These are phyloP conservation scores for Melastoma candidum DNA, from an alignment of 441 rosid species.

Conservation along the genomic window DNA sequence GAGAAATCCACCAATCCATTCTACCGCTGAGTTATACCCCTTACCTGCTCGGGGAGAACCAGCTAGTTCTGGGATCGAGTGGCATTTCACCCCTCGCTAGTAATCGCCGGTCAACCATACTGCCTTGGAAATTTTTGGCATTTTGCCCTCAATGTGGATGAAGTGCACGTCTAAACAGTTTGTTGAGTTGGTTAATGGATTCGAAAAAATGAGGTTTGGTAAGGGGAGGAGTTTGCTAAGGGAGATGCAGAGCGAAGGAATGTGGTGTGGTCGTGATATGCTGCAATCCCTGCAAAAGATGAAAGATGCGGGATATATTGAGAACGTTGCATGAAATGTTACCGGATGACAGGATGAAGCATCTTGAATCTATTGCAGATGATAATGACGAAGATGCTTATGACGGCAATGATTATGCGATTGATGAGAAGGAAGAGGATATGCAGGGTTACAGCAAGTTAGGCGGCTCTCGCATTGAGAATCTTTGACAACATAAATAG, in stretches of 20 bases:
- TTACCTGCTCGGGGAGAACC: too few relatives aligned
- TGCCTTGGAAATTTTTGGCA: constrained; percentile 45
- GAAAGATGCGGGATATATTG: constrained; percentile 50
- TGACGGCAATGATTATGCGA: constrained; percentile 12
- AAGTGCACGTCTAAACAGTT: constrained; percentile 65
- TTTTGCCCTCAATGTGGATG: constrained; percentile 74
- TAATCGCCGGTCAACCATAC: constrained; percentile 13
- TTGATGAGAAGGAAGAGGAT: constrained; percentile 21
- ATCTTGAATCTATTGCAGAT: constrained; percentile 27
- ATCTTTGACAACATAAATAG: constrained; percentile 68
- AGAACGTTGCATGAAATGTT: constrained; percentile 42
- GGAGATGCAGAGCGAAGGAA: constrained; percentile 67
- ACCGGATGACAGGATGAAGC: constrained; percentile 64
- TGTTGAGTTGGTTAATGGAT: constrained; percentile 41
- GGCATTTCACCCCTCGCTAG: too few relatives aligned
- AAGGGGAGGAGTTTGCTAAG: constrained; percentile 43
- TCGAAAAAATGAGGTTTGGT: constrained; percentile 36
- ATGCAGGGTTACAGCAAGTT: constrained; percentile 71
- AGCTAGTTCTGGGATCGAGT: too few relatives aligned
- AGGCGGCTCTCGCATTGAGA: constrained; percentile 75
- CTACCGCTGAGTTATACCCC: too few relatives aligned
- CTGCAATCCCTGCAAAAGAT: constrained; percentile 38
- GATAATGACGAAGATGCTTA: constrained; percentile 18
- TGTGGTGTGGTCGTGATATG: constrained; percentile 52
- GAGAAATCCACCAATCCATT: too few relatives aligned